phyloP scores from a whole-genome alignment of 2,329 filamentous ascomycete species.

The Penicillium paneum region DNA sequence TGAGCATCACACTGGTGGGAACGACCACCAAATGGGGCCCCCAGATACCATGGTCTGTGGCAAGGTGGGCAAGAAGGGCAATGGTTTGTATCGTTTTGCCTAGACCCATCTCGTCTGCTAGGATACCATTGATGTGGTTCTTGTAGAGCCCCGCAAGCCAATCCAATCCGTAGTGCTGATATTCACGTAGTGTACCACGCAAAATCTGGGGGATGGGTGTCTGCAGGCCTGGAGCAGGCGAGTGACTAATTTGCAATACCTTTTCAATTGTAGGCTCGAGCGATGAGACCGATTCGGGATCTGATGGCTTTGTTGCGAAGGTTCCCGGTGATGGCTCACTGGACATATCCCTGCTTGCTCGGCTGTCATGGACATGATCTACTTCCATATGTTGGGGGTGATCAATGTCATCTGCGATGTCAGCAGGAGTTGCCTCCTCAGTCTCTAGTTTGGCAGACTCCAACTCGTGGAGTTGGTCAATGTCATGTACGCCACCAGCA shows the following conservation, averaged over 20 bases:
- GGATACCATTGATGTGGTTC: conserved; percentile 89
- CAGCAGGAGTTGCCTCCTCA: neutral
- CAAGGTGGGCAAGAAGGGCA: conserved; percentile 84
- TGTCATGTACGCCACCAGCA: neutral
- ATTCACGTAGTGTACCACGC: conserved; percentile 85
- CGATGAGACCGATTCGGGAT: conserved; percentile 45
- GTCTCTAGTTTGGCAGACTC: neutral
- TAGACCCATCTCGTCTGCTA: conserved; percentile 97
- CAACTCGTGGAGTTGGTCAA: neutral
- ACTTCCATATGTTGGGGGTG: conserved; percentile 14
- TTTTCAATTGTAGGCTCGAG: conserved; percentile 37
- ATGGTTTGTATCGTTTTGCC: conserved; percentile 99
- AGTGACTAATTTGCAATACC: conserved; percentile 35
- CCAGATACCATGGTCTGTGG: conserved; percentile 87
- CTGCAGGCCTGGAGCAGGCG: conserved; percentile 49
- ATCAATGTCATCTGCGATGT: conserved; percentile 1
- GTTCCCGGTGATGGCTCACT: conserved; percentile 45
- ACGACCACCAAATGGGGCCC: conserved; percentile 94
- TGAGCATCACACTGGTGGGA: conserved; percentile 96
- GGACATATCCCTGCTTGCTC: conserved; percentile 34
- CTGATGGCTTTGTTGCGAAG: conserved; percentile 44
- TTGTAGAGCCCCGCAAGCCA: conserved; percentile 93
- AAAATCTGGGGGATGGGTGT: conserved; percentile 78
- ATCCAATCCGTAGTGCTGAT: conserved; percentile 94
- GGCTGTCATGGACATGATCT: conserved; percentile 21